Evolutionary conservation across 805 yeast genomes (phyloP).

Genomic region (Lipomyces yamanashiensis): DNA sequence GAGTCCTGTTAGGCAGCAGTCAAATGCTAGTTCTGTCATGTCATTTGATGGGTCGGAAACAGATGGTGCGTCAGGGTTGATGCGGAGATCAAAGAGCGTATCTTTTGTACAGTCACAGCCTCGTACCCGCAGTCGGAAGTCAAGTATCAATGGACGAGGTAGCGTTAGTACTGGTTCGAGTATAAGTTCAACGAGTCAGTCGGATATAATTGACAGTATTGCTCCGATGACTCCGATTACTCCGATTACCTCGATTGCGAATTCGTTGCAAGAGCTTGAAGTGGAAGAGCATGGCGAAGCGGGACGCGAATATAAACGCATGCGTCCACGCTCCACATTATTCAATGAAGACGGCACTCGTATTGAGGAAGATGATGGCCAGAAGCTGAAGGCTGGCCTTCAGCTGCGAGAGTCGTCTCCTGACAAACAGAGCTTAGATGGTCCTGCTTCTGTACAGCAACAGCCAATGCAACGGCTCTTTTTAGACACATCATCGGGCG

Average conservation of each 20-base stretch:
- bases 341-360: not conserved
- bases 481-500: slow-evolving; percentile 13
- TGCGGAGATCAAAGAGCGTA: slow-evolving; percentile 31
- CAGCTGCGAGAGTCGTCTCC: not conserved
- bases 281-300: slow-evolving; percentile 22
- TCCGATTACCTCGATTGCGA: slow-evolving; percentile 7
- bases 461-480: slow-evolving; percentile 5
- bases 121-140: slow-evolving; percentile 22
- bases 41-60: not conserved
- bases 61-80: not conserved
- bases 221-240: slow-evolving; percentile 18
- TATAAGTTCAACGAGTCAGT: not conserved
- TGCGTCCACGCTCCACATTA: slow-evolving; percentile 7
- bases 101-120: slow-evolving; percentile 22
- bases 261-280: slow-evolving; percentile 16
- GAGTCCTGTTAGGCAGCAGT: slow-evolving; percentile 1
- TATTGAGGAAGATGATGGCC: slow-evolving; percentile 3
- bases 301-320: slow-evolving; percentile 26
- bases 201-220: not conserved
- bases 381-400: not conserved
- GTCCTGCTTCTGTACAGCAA: not conserved
- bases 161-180: slow-evolving; percentile 1
- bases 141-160: slow-evolving; percentile 10
- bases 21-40: not conserved
- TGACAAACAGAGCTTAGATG: not conserved